phyloP scores from a whole-genome alignment of 1,139 yeast genomes.

The Geotrichum candidum region DNA sequence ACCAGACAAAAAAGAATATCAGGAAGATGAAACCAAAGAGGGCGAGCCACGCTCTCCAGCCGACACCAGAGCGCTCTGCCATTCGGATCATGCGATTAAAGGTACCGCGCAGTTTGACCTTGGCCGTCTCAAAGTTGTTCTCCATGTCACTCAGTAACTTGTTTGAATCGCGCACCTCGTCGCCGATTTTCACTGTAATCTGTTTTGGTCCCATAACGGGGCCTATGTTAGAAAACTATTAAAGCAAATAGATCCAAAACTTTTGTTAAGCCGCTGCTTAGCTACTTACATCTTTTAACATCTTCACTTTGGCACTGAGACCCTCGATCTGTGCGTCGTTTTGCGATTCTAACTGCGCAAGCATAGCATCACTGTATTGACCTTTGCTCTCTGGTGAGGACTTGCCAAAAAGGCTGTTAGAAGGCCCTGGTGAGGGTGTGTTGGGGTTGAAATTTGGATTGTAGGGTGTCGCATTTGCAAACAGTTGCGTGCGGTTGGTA shows the following conservation, averaged over 20 bases:
- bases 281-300: constrained; percentile 49
- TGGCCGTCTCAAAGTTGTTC: constrained; percentile 43
- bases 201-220: constrained; percentile 13
- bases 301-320: constrained; percentile 64
- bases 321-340: constrained; percentile 68
- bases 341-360: constrained; percentile 62
- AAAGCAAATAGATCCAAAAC: neutral
- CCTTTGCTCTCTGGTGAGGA: constrained; percentile 43
- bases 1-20: constrained; percentile 82
- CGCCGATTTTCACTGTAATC: constrained; percentile 72
- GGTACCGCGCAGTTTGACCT: constrained; percentile 54
- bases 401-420: neutral
- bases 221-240: neutral
- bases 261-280: neutral
- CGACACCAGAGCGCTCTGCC: constrained; percentile 77
- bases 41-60: constrained; percentile 71
- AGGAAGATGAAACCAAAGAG: constrained; percentile 58
- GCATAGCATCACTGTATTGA: constrained; percentile 42
- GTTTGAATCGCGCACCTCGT: constrained; percentile 72
- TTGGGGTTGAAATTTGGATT: constrained; percentile 22
- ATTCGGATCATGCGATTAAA: constrained; percentile 68
- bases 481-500: constrained; percentile 33
- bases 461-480: constrained; percentile 31
- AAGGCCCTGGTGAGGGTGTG: constrained; percentile 6
- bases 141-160: constrained; percentile 54